Conservation (phyloP, 169 alveolate species). For the Plasmodium reichenowi region DNA sequence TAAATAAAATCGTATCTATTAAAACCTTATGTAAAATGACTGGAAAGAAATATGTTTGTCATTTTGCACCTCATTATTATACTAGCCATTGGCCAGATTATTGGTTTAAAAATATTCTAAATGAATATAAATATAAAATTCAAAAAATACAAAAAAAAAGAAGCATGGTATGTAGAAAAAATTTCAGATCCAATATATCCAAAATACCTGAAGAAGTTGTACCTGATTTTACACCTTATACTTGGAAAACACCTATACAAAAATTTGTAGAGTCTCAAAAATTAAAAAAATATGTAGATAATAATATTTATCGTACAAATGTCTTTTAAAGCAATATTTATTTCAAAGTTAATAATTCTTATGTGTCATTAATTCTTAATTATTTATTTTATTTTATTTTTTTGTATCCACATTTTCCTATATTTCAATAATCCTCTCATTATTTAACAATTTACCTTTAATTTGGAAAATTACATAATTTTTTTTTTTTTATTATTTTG, state of each 20-base stretch:
- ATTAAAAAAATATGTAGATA: constrained; percentile 73
- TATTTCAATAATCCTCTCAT: too few relatives aligned
- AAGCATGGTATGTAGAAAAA: constrained; percentile 72
- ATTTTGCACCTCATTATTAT: constrained; percentile 83
- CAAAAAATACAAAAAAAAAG: constrained; percentile 77
- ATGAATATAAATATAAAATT: constrained; percentile 82
- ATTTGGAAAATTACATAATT: too few relatives aligned
- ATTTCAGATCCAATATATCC: constrained; percentile 66
- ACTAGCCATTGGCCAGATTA: constrained; percentile 88
- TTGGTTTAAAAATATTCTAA: constrained; percentile 85
- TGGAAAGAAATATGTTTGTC: constrained; percentile 83
- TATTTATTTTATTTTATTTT: too few relatives aligned
- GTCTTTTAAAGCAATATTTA: constrained; percentile 6
- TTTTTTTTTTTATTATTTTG: too few relatives aligned
- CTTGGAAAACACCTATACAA: constrained; percentile 78
- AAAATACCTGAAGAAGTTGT: constrained; percentile 81
- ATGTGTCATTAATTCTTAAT: too few relatives aligned
- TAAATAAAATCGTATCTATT: constrained; percentile 83
- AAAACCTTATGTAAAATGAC: constrained; percentile 84
- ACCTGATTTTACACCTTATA: constrained; percentile 81
- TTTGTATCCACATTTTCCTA: too few relatives aligned
- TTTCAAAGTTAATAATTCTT: too few relatives aligned
- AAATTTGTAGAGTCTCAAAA: constrained; percentile 77
- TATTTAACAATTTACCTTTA: too few relatives aligned
- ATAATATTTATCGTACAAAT: constrained; percentile 59